These are phyloP conservation scores for Beauveria scarabaeidicola DNA, from an alignment of 2,329 filamentous ascomycete species.

Conservation along the genomic window DNA sequence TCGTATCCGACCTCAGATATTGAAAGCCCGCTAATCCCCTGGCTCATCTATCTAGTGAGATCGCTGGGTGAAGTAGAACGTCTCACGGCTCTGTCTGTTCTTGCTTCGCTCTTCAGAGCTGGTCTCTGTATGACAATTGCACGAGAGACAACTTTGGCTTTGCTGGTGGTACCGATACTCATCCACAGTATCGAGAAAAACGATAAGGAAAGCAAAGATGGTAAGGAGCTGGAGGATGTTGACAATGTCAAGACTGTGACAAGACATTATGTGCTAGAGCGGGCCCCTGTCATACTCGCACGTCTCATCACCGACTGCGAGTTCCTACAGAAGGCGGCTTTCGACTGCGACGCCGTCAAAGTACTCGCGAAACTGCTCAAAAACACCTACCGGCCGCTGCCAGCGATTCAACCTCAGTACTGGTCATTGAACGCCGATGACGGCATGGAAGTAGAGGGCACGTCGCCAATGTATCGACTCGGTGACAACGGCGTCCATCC, in stretches of 20 bases:
- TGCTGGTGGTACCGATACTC: slow-evolving; percentile 62
- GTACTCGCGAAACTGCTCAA: slow-evolving; percentile 41
- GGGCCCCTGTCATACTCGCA: slow-evolving; percentile 67
- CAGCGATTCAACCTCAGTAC: slow-evolving; percentile 23
- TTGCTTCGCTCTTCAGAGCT: slow-evolving; percentile 61
- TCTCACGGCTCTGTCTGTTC: slow-evolving; percentile 59
- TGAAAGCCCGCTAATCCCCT: slow-evolving; percentile 65
- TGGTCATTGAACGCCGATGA: slow-evolving; percentile 32
- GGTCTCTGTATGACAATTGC: slow-evolving; percentile 52
- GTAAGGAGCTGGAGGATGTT: slow-evolving; percentile 36
- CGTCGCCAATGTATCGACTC: slow-evolving; percentile 37
- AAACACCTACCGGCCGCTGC: slow-evolving; percentile 40
- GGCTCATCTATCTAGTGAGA: slow-evolving; percentile 59
- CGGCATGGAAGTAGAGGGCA: slow-evolving; percentile 25
- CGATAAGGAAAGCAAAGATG: slow-evolving; percentile 37
- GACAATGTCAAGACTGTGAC: slow-evolving; percentile 28
- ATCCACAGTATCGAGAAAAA: slow-evolving; percentile 48
- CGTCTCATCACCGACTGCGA: slow-evolving; percentile 71
- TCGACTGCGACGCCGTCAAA: slow-evolving; percentile 50
- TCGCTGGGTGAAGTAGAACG: slow-evolving; percentile 49
- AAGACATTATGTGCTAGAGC: slow-evolving; percentile 48
- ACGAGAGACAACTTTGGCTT: slow-evolving; percentile 55
- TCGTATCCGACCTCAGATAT: slow-evolving; percentile 44
- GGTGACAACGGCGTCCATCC: slow-evolving; percentile 54
- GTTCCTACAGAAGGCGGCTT: slow-evolving; percentile 71